Conservation (phyloP, 2,329 filamentous ascomycete species). For the Alternaria postmessia region DNA sequence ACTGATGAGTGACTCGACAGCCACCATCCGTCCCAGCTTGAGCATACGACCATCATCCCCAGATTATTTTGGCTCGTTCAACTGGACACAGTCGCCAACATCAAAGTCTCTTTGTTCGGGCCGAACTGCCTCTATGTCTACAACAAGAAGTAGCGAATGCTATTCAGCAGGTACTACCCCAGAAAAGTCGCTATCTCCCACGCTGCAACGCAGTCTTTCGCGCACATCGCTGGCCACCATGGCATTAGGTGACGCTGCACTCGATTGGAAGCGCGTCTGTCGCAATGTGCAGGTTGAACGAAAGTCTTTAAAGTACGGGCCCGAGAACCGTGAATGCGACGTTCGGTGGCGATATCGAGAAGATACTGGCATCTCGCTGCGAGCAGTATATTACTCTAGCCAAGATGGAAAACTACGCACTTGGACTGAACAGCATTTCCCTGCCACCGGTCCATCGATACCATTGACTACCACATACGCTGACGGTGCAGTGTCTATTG, state of each 20-base stretch:
- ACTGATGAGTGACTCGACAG: constrained; percentile 20
- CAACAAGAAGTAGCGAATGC: constrained; percentile 24
- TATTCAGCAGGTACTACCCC: constrained; percentile 30
- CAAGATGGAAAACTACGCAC: constrained; percentile 25
- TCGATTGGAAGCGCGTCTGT: constrained; percentile 42
- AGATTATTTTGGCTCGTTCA: constrained; percentile 26
- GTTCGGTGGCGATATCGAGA: constrained; percentile 41
- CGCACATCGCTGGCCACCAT: constrained; percentile 34
- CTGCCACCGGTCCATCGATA: constrained; percentile 40
- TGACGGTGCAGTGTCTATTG: constrained; percentile 40
- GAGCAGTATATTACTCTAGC: constrained; percentile 33
- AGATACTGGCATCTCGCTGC: constrained; percentile 37
- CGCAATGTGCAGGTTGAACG: constrained; percentile 41
- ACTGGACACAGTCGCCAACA: constrained; percentile 26
- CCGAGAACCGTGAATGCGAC: constrained; percentile 32
- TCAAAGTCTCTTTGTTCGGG: background rate
- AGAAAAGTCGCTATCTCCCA: constrained; percentile 20
- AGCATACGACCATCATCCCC: constrained; percentile 19
- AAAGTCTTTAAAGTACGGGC: constrained; percentile 16
- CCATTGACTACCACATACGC: constrained; percentile 39
- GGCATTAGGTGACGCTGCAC: constrained; percentile 34
- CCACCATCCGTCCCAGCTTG: constrained; percentile 23
- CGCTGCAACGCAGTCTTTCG: constrained; percentile 28
- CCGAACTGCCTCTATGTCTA: constrained; percentile 33
- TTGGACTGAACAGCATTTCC: constrained; percentile 43